Evolutionary conservation across 192 early-diverging fungal genomes (phyloP).

Genomic region (Coemansia sp.): DNA sequence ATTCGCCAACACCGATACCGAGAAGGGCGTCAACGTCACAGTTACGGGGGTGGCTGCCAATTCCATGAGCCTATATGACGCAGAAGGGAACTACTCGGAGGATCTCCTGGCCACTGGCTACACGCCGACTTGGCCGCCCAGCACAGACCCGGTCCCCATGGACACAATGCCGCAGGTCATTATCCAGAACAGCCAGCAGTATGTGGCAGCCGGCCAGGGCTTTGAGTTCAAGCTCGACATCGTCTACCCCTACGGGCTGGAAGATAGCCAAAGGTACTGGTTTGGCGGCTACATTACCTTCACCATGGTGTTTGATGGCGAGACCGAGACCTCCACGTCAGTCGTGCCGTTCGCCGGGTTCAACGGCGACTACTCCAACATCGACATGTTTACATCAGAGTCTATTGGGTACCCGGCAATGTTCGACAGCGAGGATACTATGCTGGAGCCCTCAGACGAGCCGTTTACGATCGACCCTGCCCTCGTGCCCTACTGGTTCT

Average conservation of each 20-base stretch:
- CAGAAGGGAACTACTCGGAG: slow-evolving; percentile 1
- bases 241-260: slow-evolving; percentile 14
- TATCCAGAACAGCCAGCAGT: background rate
- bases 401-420: slow-evolving; percentile 8
- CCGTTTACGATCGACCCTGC: too few species aligned
- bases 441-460: too few species aligned
- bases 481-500: too few species aligned
- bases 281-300: slow-evolving; percentile 37
- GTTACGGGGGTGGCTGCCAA: background rate
- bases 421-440: background rate
- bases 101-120: background rate
- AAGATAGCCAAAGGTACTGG: slow-evolving; percentile 23
- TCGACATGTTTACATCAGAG: slow-evolving; percentile 9
- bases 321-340: background rate
- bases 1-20: slow-evolving; percentile 2
- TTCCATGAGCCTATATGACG: slow-evolving; percentile 18
- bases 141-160: background rate
- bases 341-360: slow-evolving; percentile 34
- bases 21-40: background rate
- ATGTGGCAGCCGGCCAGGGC: slow-evolving; percentile 19
- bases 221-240: slow-evolving; percentile 5
- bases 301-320: slow-evolving; percentile 9
- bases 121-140: slow-evolving; percentile 1
- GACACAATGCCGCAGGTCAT: slow-evolving; percentile 3
- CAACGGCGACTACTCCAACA: slow-evolving; percentile 28